A percentile compares a stretch with the other conserved stretches of the same genome.
Conservation (phyloP, 371 early-diverging fungal species). For the Saksenaea oblongispora region DNA sequence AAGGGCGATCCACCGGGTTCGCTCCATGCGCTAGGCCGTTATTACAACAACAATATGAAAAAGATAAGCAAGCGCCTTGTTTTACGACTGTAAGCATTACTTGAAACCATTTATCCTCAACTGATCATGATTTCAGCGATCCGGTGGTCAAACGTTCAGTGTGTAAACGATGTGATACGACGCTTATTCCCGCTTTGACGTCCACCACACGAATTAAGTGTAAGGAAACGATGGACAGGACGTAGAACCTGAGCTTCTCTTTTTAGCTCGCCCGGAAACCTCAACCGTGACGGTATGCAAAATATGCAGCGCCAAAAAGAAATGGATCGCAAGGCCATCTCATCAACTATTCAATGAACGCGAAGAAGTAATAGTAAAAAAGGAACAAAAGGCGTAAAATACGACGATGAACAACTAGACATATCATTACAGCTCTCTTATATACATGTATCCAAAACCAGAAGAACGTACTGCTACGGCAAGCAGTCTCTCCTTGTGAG, state of each 20-base stretch:
- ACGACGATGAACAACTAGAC: too few relatives aligned
- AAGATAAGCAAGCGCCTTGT: slow-evolving; percentile 35
- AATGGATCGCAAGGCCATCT: slow-evolving; percentile 6
- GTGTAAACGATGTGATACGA: slow-evolving; percentile 47
- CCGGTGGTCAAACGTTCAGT: slow-evolving; percentile 34
- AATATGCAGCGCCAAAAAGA: slow-evolving; percentile 13
- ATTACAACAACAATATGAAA: slow-evolving; percentile 40
- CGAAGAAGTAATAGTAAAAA: slow-evolving; percentile 5
- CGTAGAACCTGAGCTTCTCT: background rate
- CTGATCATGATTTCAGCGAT: slow-evolving; percentile 22
- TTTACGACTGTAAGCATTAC: slow-evolving; percentile 33
- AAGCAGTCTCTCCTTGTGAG: too few relatives aligned
- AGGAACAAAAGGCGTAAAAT: background rate
- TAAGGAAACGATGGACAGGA: slow-evolving; percentile 15
- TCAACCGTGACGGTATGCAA: slow-evolving; percentile 27
- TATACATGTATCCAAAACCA: too few relatives aligned
- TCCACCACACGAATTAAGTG: slow-evolving; percentile 27
- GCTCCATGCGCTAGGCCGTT: slow-evolving; percentile 27
- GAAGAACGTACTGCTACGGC: too few relatives aligned
- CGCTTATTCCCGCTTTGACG: slow-evolving; percentile 34
- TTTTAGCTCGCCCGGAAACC: slow-evolving; percentile 26
- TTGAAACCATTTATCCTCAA: background rate
- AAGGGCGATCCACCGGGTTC: slow-evolving; percentile 19
- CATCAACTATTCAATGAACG: slow-evolving; percentile 11
- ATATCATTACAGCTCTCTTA: too few relatives aligned